A percentile compares a stretch with the other conserved stretches of the same genome.
These are phyloP conservation scores for Candida sonorensis DNA, from an alignment of 805 yeast species.

Conservation along the genomic window DNA sequence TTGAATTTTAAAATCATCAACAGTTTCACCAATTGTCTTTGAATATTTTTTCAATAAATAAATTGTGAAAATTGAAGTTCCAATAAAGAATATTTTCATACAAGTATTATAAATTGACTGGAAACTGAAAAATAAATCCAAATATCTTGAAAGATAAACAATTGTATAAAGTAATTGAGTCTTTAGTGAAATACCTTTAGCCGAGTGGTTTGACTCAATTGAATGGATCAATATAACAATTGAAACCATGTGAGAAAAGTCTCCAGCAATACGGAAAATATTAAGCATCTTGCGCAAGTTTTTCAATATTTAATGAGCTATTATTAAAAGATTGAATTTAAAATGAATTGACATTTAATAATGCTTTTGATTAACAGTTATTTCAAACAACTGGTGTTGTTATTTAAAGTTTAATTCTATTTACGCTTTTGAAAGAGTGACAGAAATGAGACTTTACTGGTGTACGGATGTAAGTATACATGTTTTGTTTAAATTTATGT, in stretches of 20 bases:
- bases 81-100: slow-evolving; percentile 79
- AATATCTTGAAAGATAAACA: slow-evolving; percentile 68
- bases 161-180: slow-evolving; percentile 75
- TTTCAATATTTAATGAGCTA: too few species aligned
- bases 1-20: slow-evolving; percentile 62
- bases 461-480: too few species aligned
- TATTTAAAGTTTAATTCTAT: too few species aligned
- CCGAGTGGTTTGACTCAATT: slow-evolving; percentile 56
- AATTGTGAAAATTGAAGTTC: slow-evolving; percentile 67
- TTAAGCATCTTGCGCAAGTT: slow-evolving; percentile 32
- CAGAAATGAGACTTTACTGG: too few species aligned
- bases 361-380: too few species aligned
- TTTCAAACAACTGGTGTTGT: too few species aligned
- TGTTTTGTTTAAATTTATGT: too few species aligned
- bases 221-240: slow-evolving; percentile 69
- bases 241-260: slow-evolving; percentile 75
- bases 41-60: slow-evolving; percentile 62
- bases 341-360: too few species aligned
- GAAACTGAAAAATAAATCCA: slow-evolving; percentile 53
- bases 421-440: too few species aligned
- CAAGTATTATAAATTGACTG: slow-evolving; percentile 66
- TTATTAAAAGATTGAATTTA: too few species aligned
- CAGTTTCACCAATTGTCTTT: slow-evolving; percentile 54
- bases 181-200: slow-evolving; percentile 81
- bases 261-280: slow-evolving; percentile 45